Conservation (phyloP, 352 stramenopile species). For the Phytophthora citricola region DNA sequence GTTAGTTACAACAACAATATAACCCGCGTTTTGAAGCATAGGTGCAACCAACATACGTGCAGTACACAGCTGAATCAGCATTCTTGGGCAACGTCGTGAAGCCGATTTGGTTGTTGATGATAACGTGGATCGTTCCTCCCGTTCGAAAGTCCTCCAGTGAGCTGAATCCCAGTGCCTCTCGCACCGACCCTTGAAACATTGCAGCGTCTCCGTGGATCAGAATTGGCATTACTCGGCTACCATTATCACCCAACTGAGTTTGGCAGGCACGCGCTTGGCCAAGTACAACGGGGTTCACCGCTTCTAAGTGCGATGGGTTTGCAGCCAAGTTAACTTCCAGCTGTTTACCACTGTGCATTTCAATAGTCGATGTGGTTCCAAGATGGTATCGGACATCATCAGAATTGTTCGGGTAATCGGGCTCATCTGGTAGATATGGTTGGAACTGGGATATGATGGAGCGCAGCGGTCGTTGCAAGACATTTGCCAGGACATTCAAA, state of each 20-base stretch:
- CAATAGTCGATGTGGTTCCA: conserved; percentile 76
- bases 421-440: conserved; percentile 84
- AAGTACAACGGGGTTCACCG: conserved; percentile 97
- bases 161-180: conserved; percentile 86
- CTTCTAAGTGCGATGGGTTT: conserved; percentile 99
- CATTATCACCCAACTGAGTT: conserved; percentile 76
- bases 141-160: conserved; percentile 95
- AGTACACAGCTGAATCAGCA: conserved; percentile 97
- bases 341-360: conserved; percentile 67
- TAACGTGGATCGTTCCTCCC: conserved; percentile 98
- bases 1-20: conserved; percentile 16
- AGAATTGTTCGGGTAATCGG: conserved; percentile 88
- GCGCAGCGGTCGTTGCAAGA: conserved; percentile 97
- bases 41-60: conserved; percentile 59
- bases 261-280: conserved; percentile 97
- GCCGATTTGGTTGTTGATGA: conserved; percentile 99
- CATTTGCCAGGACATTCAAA: conserved; percentile 98
- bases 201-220: conserved; percentile 98
- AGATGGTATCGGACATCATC: conserved; percentile 91
- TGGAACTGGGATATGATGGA: conserved; percentile 94
- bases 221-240: conserved; percentile 95
- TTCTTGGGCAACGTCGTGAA: conserved; percentile 99
- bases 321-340: conserved; percentile 92
- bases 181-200: conserved; percentile 84
- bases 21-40: not conserved